A percentile compares a stretch with the other conserved stretches of the same genome.
Conservation (phyloP, 345 rosid genomes). For the Crucihimalaya himalaica region DNA sequence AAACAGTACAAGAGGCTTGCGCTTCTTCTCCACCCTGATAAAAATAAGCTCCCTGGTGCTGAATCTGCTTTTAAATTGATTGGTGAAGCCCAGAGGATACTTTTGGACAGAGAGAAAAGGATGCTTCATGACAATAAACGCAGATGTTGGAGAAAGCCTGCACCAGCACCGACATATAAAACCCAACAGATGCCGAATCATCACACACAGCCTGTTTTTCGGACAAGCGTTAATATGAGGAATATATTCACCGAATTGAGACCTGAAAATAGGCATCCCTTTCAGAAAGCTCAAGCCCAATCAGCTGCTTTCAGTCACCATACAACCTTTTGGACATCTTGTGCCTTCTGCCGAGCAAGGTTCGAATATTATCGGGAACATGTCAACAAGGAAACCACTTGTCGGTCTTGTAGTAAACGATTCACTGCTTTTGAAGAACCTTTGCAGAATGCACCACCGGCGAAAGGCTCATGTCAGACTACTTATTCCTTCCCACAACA, state of each 20-base stretch:
- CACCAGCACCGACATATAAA: conserved; percentile 36
- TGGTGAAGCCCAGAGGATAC: conserved; percentile 89
- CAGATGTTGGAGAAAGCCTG: conserved; percentile 33
- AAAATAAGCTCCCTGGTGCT: conserved; percentile 90
- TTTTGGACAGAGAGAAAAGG: conserved; percentile 66
- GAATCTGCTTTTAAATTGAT: conserved; percentile 93
- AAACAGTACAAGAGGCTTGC: conserved; percentile 89
- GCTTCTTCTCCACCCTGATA: conserved; percentile 91
- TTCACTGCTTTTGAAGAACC: conserved; percentile 58
- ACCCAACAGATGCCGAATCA: conserved; percentile 43
- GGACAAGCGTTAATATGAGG: conserved; percentile 26
- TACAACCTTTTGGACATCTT: conserved; percentile 68
- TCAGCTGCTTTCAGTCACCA: conserved; percentile 41
- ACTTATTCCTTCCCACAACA: conserved; percentile 41
- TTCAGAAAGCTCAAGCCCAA: conserved; percentile 48
- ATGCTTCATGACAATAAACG: conserved; percentile 58
- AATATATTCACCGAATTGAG: conserved; percentile 42
- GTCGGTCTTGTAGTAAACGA: conserved; percentile 57
- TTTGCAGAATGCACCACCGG: conserved; percentile 40
- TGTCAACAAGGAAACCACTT: conserved; percentile 45
- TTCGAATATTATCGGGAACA: conserved; percentile 51
- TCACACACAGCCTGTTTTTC: conserved; percentile 37
- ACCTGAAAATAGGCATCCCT: conserved; percentile 38
- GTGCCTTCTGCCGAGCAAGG: conserved; percentile 60
- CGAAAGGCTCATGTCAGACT: conserved; percentile 40